Evolutionary conservation across 805 yeast species (phyloP).

Genomic region (Sugiyamaella americana): DNA sequence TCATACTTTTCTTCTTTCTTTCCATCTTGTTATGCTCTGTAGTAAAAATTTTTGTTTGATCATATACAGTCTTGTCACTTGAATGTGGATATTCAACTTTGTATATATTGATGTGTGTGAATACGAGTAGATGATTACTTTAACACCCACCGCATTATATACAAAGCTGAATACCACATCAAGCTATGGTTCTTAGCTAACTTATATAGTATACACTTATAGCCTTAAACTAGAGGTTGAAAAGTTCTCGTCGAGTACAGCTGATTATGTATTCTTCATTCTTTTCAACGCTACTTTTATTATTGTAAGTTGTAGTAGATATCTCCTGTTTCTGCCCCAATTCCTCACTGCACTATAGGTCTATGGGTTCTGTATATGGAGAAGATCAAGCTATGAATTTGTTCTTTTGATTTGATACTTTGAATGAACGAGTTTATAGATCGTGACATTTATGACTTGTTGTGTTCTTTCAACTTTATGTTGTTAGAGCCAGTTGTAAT

Average conservation of each 20-base stretch:
- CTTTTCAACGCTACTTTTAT: slow-evolving; percentile 18
- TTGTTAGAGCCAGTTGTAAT: no score
- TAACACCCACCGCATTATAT: no score
- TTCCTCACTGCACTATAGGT: slow-evolving; percentile 25
- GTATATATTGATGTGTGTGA: no score
- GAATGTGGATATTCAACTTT: no score
- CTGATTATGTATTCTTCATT: slow-evolving; percentile 25
- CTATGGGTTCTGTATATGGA: slow-evolving; percentile 33
- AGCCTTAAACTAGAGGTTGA: slow-evolving; percentile 19
- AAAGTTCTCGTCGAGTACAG: slow-evolving; percentile 17
- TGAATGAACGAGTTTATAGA: slow-evolving; percentile 15
- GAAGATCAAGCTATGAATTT: slow-evolving; percentile 27
- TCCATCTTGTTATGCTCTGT: neutral
- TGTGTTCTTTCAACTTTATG: neutral
- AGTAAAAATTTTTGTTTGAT: neutral
- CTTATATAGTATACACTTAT: slow-evolving; percentile 20
- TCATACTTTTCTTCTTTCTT: neutral
- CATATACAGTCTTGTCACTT: no score
- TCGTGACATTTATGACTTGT: slow-evolving; percentile 16
- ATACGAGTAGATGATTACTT: no score
- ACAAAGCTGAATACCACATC: no score
- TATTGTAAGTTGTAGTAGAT: slow-evolving; percentile 17
- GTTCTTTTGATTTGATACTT: slow-evolving; percentile 22
- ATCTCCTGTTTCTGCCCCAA: slow-evolving; percentile 34
- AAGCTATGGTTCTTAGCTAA: no score